A percentile compares a stretch with the other conserved stretches of the same genome.
Evolutionary conservation across 2,329 filamentous ascomycete species (phyloP).

Genomic region (Pseudopyrenochaeta lycopersici): DNA sequence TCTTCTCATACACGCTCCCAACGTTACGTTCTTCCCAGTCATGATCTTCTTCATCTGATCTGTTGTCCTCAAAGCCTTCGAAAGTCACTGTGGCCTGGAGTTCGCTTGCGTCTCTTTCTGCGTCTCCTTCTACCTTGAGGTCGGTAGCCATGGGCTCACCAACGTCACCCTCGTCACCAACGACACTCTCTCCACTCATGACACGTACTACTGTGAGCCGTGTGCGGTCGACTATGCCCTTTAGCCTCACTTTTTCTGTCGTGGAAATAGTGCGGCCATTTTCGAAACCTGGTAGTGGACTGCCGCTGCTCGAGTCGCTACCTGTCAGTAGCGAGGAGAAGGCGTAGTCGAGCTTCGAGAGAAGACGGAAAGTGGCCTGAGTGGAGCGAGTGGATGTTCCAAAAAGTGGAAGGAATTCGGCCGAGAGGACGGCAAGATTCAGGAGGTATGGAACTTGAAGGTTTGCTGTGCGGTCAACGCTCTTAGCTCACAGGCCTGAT

Average conservation of each 20-base stretch:
- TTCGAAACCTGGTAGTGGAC: constrained; percentile 75
- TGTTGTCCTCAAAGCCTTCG: constrained; percentile 53
- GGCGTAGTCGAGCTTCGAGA: constrained; percentile 83
- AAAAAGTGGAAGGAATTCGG: constrained; percentile 77
- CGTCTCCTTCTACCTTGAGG: constrained; percentile 33
- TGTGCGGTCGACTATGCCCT: constrained; percentile 80
- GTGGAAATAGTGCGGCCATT: constrained; percentile 71
- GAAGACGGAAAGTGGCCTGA: constrained; percentile 71
- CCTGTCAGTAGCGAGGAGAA: constrained; percentile 80
- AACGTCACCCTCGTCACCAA: constrained; percentile 41
- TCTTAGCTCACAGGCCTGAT: constrained; percentile 1
- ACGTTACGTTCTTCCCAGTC: constrained; percentile 37
- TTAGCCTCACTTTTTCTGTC: constrained; percentile 88
- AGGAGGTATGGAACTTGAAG: constrained; percentile 87
- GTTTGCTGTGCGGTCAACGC: constrained; percentile 61
- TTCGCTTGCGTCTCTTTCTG: constrained; percentile 23
- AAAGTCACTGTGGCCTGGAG: constrained; percentile 36
- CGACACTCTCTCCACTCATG: constrained; percentile 64
- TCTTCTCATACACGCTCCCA: constrained; percentile 80
- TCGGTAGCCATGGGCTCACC: constrained; percentile 42
- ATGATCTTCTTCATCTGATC: constrained; percentile 54
- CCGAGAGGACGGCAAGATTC: constrained; percentile 76
- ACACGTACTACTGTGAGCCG: constrained; percentile 75
- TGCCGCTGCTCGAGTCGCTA: constrained; percentile 70
- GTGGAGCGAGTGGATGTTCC: constrained; percentile 70